These are phyloP conservation scores for Myxozyma kluyveri DNA, from an alignment of 805 yeast species.

Conservation along the genomic window DNA sequence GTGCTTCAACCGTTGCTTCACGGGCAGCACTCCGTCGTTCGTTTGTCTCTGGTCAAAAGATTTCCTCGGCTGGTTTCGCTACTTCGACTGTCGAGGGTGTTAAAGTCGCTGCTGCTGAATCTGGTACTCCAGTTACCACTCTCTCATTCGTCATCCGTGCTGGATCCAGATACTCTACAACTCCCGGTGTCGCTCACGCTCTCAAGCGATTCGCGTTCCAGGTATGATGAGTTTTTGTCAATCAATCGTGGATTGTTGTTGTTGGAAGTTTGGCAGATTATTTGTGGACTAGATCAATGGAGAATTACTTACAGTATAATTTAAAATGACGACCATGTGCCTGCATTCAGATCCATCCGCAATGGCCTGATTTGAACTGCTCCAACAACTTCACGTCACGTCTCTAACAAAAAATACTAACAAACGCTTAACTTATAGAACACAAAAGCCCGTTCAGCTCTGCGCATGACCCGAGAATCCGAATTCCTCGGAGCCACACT, in stretches of 20 bases:
- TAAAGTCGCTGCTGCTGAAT: slow-evolving; percentile 55
- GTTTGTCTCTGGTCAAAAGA: slow-evolving; percentile 32
- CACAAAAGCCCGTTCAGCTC: slow-evolving; percentile 78
- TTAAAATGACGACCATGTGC: not conserved
- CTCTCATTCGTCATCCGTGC: slow-evolving; percentile 79
- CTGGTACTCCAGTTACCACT: slow-evolving; percentile 60
- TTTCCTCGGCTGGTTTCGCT: slow-evolving; percentile 33
- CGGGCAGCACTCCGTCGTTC: slow-evolving; percentile 28
- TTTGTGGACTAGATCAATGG: too few relatives aligned
- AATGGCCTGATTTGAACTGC: not conserved
- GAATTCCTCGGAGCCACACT: slow-evolving; percentile 89
- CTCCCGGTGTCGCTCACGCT: slow-evolving; percentile 82
- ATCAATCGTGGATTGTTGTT: not conserved
- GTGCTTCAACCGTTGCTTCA: slow-evolving; percentile 10
- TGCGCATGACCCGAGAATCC: slow-evolving; percentile 90
- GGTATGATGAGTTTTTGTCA: slow-evolving; percentile 9
- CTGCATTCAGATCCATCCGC: not conserved
- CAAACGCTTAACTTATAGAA: slow-evolving; percentile 44
- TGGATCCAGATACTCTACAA: slow-evolving; percentile 69
- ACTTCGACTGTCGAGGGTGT: slow-evolving; percentile 44
- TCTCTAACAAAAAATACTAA: not conserved
- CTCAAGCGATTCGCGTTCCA: slow-evolving; percentile 76
- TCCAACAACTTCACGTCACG: not conserved
- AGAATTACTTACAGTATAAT: not conserved
- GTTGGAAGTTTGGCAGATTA: not conserved